These are phyloP conservation scores for Cryptosporidium bovis DNA, from an alignment of 169 alveolate genomes.

Conservation along the genomic window DNA sequence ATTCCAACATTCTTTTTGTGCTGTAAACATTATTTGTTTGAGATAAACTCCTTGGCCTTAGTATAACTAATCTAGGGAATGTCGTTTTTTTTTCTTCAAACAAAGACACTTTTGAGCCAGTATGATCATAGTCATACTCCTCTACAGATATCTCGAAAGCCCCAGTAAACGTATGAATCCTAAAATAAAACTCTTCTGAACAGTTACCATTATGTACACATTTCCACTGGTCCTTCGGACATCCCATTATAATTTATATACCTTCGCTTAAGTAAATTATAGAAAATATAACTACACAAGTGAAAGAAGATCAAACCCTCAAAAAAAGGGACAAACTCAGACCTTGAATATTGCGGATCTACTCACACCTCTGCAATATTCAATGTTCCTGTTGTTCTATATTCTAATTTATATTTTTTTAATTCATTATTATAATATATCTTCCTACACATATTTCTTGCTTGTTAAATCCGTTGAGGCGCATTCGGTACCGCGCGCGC, in stretches of 20 bases:
- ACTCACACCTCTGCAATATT: no score
- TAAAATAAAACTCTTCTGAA: slow-evolving; percentile 49
- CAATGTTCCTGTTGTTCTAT: no score
- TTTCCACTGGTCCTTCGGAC: slow-evolving; percentile 28
- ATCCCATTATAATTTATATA: slow-evolving; percentile 7
- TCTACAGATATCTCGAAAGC: slow-evolving; percentile 54
- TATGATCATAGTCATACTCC: background rate
- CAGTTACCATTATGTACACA: slow-evolving; percentile 60
- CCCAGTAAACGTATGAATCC: slow-evolving; percentile 60
- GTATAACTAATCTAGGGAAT: slow-evolving; percentile 48
- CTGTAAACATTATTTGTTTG: background rate
- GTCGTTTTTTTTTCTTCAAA: slow-evolving; percentile 4
- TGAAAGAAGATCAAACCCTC: no score
- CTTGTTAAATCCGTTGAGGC: no score
- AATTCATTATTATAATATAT: no score
- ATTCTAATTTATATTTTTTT: no score
- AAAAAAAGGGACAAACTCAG: no score
- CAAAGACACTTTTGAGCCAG: background rate
- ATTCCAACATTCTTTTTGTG: background rate
- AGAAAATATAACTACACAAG: background rate
- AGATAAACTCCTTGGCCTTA: slow-evolving; percentile 30
- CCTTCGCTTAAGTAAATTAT: background rate
- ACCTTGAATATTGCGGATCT: no score
- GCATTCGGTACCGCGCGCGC: no score
- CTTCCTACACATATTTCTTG: no score